Evolutionary conservation across 768 basidiomycete species (phyloP).

Genomic region (Calocybe indica): DNA sequence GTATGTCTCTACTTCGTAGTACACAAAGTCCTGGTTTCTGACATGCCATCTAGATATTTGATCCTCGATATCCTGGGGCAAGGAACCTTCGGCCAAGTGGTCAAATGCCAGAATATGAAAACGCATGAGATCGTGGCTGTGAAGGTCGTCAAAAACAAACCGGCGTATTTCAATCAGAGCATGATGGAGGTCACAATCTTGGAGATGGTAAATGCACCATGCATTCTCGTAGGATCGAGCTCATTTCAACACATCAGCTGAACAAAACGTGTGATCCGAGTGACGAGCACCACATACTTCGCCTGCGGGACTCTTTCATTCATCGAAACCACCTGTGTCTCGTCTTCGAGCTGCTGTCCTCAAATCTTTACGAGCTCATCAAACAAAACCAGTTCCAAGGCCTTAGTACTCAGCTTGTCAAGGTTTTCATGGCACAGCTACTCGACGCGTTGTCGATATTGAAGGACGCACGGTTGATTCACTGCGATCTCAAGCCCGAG

Average conservation of each 20-base stretch:
- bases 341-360: constrained; percentile 94
- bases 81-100: constrained; percentile 98
- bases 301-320: constrained; percentile 93
- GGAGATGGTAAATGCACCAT: constrained; percentile 64
- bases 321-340: constrained; percentile 96
- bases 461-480: constrained; percentile 93
- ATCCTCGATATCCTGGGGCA: constrained; percentile 98
- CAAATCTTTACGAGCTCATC: constrained; percentile 98
- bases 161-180: constrained; percentile 98
- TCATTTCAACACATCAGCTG: constrained; percentile 42
- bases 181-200: constrained; percentile 99
- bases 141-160: constrained; percentile 99
- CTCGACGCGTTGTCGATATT: constrained; percentile 88
- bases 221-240: background rate
- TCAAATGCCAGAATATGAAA: constrained; percentile 99
- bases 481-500: constrained; percentile 98
- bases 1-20: constrained; percentile 36
- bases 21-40: constrained; percentile 9
- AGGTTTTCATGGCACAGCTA: constrained; percentile 96
- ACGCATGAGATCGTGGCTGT: constrained; percentile 98
- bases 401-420: constrained; percentile 92
- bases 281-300: constrained; percentile 95
- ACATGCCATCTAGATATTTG: constrained; percentile 58
- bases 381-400: constrained; percentile 99
- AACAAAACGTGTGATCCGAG: constrained; percentile 92